A percentile compares a stretch with the other conserved stretches of the same genome.
These are phyloP conservation scores for Citrullus mucosospermus DNA, from an alignment of 306 rosid species.

Conservation along the genomic window DNA sequence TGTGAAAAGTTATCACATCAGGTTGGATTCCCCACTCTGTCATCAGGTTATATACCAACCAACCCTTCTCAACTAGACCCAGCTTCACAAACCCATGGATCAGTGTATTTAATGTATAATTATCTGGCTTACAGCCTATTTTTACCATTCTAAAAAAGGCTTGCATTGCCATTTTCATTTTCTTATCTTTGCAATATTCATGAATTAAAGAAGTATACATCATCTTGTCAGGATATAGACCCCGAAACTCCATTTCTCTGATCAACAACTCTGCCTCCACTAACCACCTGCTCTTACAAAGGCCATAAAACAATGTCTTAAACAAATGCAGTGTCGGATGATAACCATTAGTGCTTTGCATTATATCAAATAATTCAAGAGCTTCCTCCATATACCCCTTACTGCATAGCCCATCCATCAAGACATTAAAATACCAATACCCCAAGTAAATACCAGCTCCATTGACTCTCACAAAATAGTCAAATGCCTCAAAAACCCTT, in stretches of 20 bases:
- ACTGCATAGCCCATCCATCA: conserved; percentile 30
- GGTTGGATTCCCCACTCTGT: conserved; percentile 27
- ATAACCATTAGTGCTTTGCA: conserved; percentile 6
- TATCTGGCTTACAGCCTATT: conserved; percentile 27
- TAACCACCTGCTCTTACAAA: conserved; percentile 22
- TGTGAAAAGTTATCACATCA: conserved; percentile 22
- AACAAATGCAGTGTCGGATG: conserved; percentile 24
- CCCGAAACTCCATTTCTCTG: conserved; percentile 28
- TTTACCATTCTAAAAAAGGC: conserved; percentile 31
- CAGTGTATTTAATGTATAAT: conserved; percentile 21
- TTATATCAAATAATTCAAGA: conserved; percentile 28
- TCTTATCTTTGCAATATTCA: conserved; percentile 25
- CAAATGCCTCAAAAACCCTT: conserved; percentile 25
- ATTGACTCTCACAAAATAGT: conserved; percentile 13
- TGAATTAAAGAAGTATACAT: conserved; percentile 35
- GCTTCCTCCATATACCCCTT: conserved; percentile 28
- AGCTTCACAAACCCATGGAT: conserved; percentile 27
- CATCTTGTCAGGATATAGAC: conserved; percentile 21
- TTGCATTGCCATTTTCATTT: conserved; percentile 36
- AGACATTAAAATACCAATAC: conserved; percentile 16
- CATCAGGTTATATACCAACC: conserved; percentile 25
- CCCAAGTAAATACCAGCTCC: conserved; percentile 13
- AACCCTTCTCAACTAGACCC: conserved; percentile 28
- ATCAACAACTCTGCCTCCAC: conserved; percentile 28
- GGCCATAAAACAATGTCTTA: conserved; percentile 33